Evolutionary conservation across 805 yeast genomes (phyloP).

Genomic region (Saccharomycopsis olivae): DNA sequence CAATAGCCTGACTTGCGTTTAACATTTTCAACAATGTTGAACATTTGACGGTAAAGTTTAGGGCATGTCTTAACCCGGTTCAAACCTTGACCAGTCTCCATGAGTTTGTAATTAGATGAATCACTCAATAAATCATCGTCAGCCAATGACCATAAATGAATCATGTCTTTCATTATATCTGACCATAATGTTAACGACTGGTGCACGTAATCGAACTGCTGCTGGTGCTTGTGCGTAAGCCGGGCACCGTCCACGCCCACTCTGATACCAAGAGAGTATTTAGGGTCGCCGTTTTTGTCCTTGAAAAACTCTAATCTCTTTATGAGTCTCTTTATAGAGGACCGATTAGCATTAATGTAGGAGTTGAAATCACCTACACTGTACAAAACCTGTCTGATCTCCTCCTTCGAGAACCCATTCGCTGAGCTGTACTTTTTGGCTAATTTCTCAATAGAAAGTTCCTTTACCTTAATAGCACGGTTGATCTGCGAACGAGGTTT

Average conservation of each 20-base stretch:
- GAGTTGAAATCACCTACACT: conserved; percentile 75
- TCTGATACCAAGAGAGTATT: conserved; percentile 48
- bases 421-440: conserved; percentile 35
- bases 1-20: conserved; percentile 53
- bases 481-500: conserved; percentile 44
- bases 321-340: conserved; percentile 57
- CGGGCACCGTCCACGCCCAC: conserved; percentile 63
- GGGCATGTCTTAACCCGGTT: conserved; percentile 73
- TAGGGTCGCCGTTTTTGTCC: conserved; percentile 30
- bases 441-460: conserved; percentile 53
- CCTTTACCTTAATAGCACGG: conserved; percentile 53
- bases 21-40: conserved; percentile 53
- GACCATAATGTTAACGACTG: conserved; percentile 74
- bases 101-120: conserved; percentile 39
- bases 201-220: conserved; percentile 63
- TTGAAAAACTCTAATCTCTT: conserved; percentile 39
- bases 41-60: conserved; percentile 57
- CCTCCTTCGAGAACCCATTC: conserved; percentile 41
- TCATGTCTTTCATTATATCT: conserved; percentile 67
- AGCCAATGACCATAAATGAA: conserved; percentile 65
- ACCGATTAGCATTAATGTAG: conserved; percentile 55
- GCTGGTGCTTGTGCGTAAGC: conserved; percentile 59
- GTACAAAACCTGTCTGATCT: conserved; percentile 59
- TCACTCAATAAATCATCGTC: conserved; percentile 60
- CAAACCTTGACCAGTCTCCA: conserved; percentile 74